Evolutionary conservation across 768 basidiomycete genomes (phyloP).

Genomic region (Pleurotus eryngii): DNA sequence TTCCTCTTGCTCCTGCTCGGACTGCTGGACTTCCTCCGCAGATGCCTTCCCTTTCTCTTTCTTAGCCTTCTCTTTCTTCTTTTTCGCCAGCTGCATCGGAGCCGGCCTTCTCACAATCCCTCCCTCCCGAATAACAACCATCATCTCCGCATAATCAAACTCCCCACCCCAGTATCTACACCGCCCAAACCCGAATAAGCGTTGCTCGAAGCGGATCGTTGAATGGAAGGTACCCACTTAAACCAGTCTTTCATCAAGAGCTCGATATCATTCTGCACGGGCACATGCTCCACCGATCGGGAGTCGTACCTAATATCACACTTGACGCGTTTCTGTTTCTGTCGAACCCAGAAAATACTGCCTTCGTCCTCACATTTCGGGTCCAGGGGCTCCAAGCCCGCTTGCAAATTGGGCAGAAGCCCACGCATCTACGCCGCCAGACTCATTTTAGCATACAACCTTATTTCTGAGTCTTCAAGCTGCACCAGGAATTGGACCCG

Average conservation of each 20-base stretch:
- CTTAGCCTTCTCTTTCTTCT: background rate
- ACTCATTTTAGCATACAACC: background rate
- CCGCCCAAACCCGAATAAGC: background rate
- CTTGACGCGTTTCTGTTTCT: slow-evolving; percentile 7
- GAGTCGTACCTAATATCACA: slow-evolving; percentile 30
- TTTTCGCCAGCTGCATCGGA: background rate
- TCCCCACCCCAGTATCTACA: slow-evolving; percentile 43
- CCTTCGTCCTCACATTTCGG: slow-evolving; percentile 2
- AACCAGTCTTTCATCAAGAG: slow-evolving; percentile 38
- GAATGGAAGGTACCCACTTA: slow-evolving; percentile 25
- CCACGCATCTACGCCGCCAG: slow-evolving; percentile 31
- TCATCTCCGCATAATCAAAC: slow-evolving; percentile 28
- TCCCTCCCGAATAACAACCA: slow-evolving; percentile 38
- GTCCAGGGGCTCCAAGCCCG: slow-evolving; percentile 19
- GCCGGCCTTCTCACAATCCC: slow-evolving; percentile 28
- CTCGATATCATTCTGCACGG: slow-evolving; percentile 11
- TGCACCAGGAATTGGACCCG: background rate
- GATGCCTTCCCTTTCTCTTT: background rate
- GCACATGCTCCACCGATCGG: slow-evolving; percentile 10
- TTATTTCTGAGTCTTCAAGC: background rate
- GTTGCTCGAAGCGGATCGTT: background rate
- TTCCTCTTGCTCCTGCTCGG: background rate
- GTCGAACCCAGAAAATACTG: slow-evolving; percentile 30
- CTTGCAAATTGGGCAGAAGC: slow-evolving; percentile 53
- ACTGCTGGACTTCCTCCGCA: background rate